phyloP scores from a whole-genome alignment of 495 filamentous ascomycete genomes.

The Penicillium cataractarum region DNA sequence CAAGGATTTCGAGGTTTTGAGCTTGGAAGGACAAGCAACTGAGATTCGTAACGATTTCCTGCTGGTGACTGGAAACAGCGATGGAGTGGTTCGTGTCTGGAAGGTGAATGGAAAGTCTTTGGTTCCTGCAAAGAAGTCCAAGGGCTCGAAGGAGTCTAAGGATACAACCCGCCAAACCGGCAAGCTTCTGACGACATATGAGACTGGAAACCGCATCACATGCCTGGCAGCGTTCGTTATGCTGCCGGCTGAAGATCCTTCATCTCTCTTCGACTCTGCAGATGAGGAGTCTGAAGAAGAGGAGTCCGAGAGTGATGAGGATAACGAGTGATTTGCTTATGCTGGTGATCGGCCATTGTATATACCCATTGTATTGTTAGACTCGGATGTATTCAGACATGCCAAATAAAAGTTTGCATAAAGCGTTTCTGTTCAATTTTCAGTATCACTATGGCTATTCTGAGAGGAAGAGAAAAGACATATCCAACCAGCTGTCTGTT shows the following conservation, averaged over 20 bases:
- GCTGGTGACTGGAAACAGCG: conserved; percentile 78
- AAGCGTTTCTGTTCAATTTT: not conserved
- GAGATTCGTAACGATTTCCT: conserved; percentile 48
- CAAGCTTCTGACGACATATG: conserved; percentile 73
- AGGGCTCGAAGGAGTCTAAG: conserved; percentile 37
- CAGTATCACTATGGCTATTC: not conserved
- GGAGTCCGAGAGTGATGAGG: conserved; percentile 53
- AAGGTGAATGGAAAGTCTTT: conserved; percentile 47
- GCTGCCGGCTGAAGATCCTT: conserved; percentile 50
- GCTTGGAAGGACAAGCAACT: conserved; percentile 39
- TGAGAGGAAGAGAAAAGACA: not conserved
- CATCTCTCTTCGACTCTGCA: conserved; percentile 37
- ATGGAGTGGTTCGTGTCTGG: conserved; percentile 82
- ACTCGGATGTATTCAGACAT: conserved; percentile 20
- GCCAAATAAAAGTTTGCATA: conserved; percentile 7
- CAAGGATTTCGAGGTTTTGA: conserved; percentile 82
- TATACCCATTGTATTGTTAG: conserved; percentile 36
- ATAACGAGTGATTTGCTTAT: conserved; percentile 38
- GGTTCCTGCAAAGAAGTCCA: conserved; percentile 22
- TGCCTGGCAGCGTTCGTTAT: conserved; percentile 87
- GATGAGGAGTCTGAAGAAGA: conserved; percentile 38
- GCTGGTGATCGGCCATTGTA: conserved; percentile 11
- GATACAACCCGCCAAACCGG: conserved; percentile 62
- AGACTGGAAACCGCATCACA: conserved; percentile 87
- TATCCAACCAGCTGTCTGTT: not conserved